Base-by-base conservation (phyloP, 176 grass and related monocot species). In the Hordeum marinum region DNA sequence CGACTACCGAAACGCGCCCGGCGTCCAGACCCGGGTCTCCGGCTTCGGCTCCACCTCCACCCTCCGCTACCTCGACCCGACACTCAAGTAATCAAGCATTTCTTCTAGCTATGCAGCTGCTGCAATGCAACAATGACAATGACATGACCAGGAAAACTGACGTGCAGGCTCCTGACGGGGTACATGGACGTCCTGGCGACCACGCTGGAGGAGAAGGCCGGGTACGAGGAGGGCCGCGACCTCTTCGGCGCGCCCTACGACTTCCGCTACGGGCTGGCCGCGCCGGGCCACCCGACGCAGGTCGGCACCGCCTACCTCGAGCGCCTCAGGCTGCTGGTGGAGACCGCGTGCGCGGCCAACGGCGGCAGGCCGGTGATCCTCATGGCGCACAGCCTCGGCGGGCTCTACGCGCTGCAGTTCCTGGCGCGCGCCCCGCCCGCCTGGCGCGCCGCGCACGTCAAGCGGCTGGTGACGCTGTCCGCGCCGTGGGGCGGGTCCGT, bases 221-320 rank as follows among this genome's bases (percentile, higher is more conserved):
- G 93, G 25, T 98, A 98, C 87, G 70, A 90, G 74, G 95, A 98
- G 8, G 88, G 87, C 0, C 54, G 5, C 4, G 83, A 60, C 80
- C 95, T 98, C 29, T 98, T 95, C 26, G 91, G 91, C 42, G 93
- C 93, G n/a, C 95, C 93, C 4, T 93, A 95, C 46, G 93, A 98
- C 89, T 98, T 93, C 71, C 89, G 95, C 5, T 93, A 98, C 83
- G 91, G 95, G 0, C 93, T 95, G 5, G 91, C 95, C 36, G 85
- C 68, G 63, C 72, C 81, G 35, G 85, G 91, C 8, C 93, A 98
- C 84, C 89, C 91, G 6, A 87, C 87, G 13, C 63, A 13, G 25
- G 89, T 98, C 17, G 93, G 89, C 46, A 86, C 54, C 35, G 83
- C 73, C 5, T 98, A 91, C 88, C 91, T 98, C 26, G 36, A 85